Evolutionary conservation across 176 grass and related monocot genomes (phyloP), one percentile per base, ranked within the genome.

Genomic region (Aegilops bicornis): DNA sequence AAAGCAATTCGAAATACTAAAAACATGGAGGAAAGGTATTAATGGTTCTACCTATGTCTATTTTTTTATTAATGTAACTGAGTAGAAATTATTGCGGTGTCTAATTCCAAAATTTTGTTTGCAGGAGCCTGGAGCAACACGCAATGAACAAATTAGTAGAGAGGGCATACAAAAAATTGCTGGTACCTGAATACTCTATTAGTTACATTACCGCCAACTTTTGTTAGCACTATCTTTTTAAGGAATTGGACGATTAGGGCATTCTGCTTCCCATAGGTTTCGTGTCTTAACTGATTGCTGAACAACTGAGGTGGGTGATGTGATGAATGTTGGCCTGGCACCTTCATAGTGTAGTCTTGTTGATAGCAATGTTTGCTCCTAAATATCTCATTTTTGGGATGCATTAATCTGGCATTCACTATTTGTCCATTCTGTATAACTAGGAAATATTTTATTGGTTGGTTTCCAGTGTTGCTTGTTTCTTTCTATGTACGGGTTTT

Each of bases 131-230:
- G 69, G 86, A 81, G 50, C 86, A 87, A 68, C 84, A 86, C 76
- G 88, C 93, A 71, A 69, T 95, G 47, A 92, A 95, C 74, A 95
- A 92, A 50, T 91, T 95, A 82, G 79, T 95, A 10, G 83, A 91
- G 68, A 91, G 79, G 82, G 91, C 91, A 47, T 87, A 91, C 78
- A 88, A 83, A 89, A 95, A 82, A 80, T 84, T 93, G 66, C 80
- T 82, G 93, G 93, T 88, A 90, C 37, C 32, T 79, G 84, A 91
- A 89, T 86, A 89, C 66, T 87, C 40, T 37, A 54, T 69, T 61
- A 42, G n/a, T 88, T 76, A 25, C 64, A 39, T 80, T 84, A 56
- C 15, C 16, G 1, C 43, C 40, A 79, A 73, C 16, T 47, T 43
- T 85, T 37, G 13, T 63, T 69, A 81, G 39, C 75, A 58, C 30